Evolutionary conservation across 805 yeast genomes (phyloP), one percentile per base, ranked within the genome.

Genomic region (Schizosaccharomyces cryophilus): DNA sequence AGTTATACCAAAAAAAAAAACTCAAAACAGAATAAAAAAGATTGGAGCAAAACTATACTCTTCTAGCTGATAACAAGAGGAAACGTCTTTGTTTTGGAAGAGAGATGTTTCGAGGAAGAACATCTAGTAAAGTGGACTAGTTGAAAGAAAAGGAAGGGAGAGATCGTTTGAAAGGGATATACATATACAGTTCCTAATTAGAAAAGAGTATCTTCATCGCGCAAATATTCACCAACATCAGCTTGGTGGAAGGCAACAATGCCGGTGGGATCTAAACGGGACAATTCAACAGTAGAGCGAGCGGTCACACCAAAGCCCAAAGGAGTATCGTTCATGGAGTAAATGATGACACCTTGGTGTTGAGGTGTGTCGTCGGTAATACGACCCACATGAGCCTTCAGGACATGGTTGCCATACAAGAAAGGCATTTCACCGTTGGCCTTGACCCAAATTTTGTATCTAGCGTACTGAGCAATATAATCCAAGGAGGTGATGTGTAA

Each of bases 361-460:
- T 90, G 97, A 38, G 97, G 97, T 62, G 93, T 86, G 69, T 93
- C 97, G 66, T 93, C 98, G 61, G 95, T 85, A 85, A 93, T 87
- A 67, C 88, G 84, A 42, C 98, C 98, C 62, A 93, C 78, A 70
- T 93, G 98, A 4, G 98, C 98, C 71, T 93, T 93, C 66, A 93
- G 77, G 31, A 90, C 90, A 71, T 93, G 95, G 74, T 93, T 93
- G 45, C 98, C 98, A 67, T 93, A 93, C 65, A 93, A 74, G 70
- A 84, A 93, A 15, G 98, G 97, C 98, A 93, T 93, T 73, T 93
- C 98, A 67, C 98, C 98, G 69, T 93, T 93, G 60, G 81, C 82
- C 72, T 93, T 93, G 73, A 93, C 87, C 98, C 98, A 93, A 51
- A 93, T 77, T 73, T 90, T 93, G 74, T 83, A 88, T 71, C 85